These are phyloP conservation scores for Pseudozyma hubeiensis DNA, from an alignment of 1,284 basidiomycete species.

Conservation along the genomic window DNA sequence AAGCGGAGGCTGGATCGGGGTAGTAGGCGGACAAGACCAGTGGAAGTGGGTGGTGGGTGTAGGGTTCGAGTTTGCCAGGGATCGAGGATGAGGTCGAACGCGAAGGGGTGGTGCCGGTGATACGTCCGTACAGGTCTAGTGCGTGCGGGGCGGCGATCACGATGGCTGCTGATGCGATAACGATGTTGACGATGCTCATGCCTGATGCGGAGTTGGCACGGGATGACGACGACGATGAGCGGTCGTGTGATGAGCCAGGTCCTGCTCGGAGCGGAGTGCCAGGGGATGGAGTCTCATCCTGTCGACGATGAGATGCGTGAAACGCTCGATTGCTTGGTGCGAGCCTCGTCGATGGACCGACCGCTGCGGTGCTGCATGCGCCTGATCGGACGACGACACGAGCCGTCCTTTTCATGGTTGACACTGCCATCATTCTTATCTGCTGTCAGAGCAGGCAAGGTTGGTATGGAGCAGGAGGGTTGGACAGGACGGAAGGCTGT, in stretches of 20 bases:
- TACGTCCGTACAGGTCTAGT: conserved; percentile 19
- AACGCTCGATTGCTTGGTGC: neutral
- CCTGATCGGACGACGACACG: neutral
- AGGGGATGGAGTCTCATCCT: neutral
- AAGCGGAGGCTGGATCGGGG: conserved; percentile 15
- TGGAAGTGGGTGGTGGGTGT: conserved; percentile 22
- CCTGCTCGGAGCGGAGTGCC: neutral
- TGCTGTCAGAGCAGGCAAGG: no score
- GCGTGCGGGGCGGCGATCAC: conserved; percentile 9
- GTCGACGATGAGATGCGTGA: conserved; percentile 15
- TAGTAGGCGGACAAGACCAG: conserved; percentile 23
- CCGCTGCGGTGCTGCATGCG: neutral
- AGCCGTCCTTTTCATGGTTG: neutral
- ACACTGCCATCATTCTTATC: conserved; percentile 4
- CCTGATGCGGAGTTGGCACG: neutral
- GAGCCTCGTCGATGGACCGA: neutral
- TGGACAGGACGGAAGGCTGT: no score
- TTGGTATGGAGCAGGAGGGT: no score
- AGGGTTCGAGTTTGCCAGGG: conserved; percentile 31
- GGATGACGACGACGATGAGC: conserved; percentile 13
- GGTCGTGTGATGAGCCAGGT: neutral
- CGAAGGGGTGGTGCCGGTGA: conserved; percentile 11
- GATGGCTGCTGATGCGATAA: conserved; percentile 24
- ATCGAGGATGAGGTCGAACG: conserved; percentile 20
- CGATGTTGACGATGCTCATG: conserved; percentile 22